A percentile compares a stretch with the other conserved stretches of the same genome.
phyloP scores from a whole-genome alignment of 371 early-diverging fungal genomes.

The Mucor piriformis region DNA sequence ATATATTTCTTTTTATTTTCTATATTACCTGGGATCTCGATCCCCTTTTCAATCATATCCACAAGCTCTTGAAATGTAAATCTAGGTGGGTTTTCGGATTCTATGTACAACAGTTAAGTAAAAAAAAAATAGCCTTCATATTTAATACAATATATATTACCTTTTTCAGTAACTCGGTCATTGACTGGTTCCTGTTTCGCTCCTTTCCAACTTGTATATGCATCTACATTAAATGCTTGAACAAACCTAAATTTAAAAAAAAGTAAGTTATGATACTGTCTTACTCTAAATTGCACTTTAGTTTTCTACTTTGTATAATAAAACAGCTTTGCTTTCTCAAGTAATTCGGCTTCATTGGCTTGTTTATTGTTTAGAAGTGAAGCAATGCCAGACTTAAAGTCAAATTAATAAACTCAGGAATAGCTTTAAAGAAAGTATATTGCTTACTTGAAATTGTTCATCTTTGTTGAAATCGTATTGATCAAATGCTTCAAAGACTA shows the following conservation, averaged over 20 bases:
- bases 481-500: conserved; percentile 11
- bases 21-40: conserved; percentile 59
- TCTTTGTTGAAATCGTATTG: conserved; percentile 29
- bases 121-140: background rate
- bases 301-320: conserved; percentile 33
- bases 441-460: conserved; percentile 23
- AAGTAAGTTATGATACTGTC: background rate
- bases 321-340: conserved; percentile 29
- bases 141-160: background rate
- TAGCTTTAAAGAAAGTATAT: background rate
- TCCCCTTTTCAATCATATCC: conserved; percentile 55
- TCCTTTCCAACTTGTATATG: conserved; percentile 27
- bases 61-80: conserved; percentile 58
- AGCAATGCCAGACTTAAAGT: conserved; percentile 18
- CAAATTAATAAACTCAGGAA: background rate
- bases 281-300: no score
- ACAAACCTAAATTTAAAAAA: conserved; percentile 4
- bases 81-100: conserved; percentile 20
- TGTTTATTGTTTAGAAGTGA: conserved; percentile 26
- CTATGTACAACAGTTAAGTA: background rate
- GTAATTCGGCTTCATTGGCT: conserved; percentile 19
- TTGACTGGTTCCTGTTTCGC: conserved; percentile 1
- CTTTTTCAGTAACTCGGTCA: background rate
- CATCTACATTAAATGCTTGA: conserved; percentile 14
- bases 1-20: background rate